These are phyloP conservation scores for Naganishia liquefaciens DNA, from an alignment of 1,284 basidiomycete species.

Conservation along the genomic window DNA sequence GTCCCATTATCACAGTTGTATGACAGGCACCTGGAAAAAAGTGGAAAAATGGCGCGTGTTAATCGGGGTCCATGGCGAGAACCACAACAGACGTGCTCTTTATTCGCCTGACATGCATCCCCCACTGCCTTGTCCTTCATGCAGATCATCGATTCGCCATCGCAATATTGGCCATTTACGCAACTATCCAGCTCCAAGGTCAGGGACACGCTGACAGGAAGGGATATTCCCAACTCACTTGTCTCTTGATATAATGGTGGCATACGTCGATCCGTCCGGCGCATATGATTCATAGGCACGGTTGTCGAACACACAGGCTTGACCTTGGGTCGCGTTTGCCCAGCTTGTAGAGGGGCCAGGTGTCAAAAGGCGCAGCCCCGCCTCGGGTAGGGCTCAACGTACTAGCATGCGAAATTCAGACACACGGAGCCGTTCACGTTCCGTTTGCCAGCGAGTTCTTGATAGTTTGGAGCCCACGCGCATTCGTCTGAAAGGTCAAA, in stretches of 20 bases:
- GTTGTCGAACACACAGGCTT: conserved; percentile 72
- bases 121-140: conserved; percentile 62
- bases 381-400: conserved; percentile 41
- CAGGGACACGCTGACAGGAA: not conserved
- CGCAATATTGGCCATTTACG: conserved; percentile 68
- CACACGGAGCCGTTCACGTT: conserved; percentile 81
- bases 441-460: conserved; percentile 65
- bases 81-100: conserved; percentile 71
- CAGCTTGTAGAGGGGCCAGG: conserved; percentile 57
- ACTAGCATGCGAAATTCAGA: conserved; percentile 77
- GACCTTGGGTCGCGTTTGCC: conserved; percentile 68
- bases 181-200: conserved; percentile 40
- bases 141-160: conserved; percentile 64
- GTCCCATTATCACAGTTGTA: conserved; percentile 69
- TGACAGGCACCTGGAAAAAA: conserved; percentile 64
- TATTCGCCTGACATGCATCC: conserved; percentile 69
- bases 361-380: not conserved
- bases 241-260: conserved; percentile 75
- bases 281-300: conserved; percentile 70
- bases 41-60: not conserved
- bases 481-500: conserved; percentile 66
- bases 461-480: conserved; percentile 64
- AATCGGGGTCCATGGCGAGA: too few species aligned
- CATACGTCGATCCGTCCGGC: conserved; percentile 55
- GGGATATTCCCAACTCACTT: conserved; percentile 45